phyloP scores from a whole-genome alignment of 192 early-diverging fungal genomes.

The Backusella psychrophila region DNA sequence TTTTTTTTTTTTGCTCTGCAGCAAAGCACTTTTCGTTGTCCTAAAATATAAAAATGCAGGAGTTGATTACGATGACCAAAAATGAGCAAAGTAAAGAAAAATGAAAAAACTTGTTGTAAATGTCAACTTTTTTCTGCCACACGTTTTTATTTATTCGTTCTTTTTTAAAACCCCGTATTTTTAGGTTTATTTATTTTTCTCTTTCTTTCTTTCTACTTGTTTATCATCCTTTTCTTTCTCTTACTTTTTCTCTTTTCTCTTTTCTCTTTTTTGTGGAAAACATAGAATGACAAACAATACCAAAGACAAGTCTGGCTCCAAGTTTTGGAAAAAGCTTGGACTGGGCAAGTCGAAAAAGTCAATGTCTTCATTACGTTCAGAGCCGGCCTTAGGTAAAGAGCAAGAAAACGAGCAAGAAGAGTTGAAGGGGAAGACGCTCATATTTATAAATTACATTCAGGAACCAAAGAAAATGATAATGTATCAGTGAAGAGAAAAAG shows the following conservation, averaged over 20 bases:
- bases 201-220: too few relatives aligned
- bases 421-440: too few relatives aligned
- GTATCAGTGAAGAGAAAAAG: not conserved
- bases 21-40: too few relatives aligned
- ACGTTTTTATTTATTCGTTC: too few relatives aligned
- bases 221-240: not conserved
- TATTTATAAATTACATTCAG: not conserved
- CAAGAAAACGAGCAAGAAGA: not conserved
- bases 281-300: not conserved
- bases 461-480: not conserved
- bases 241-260: not conserved
- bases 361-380: not conserved
- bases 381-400: not conserved
- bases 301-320: not conserved
- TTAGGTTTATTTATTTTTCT: too few relatives aligned
- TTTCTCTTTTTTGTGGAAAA: not conserved
- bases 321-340: constrained; percentile 5
- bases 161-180: too few relatives aligned
- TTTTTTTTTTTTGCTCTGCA: too few relatives aligned
- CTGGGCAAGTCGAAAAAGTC: not conserved
- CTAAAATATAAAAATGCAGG: too few relatives aligned
- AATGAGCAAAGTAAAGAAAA: too few relatives aligned
- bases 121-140: too few relatives aligned
- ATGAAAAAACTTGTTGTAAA: not conserved
- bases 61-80: too few relatives aligned